phyloP scores from a whole-genome alignment of 1,284 basidiomycete genomes.

The Gomphus sp. region DNA sequence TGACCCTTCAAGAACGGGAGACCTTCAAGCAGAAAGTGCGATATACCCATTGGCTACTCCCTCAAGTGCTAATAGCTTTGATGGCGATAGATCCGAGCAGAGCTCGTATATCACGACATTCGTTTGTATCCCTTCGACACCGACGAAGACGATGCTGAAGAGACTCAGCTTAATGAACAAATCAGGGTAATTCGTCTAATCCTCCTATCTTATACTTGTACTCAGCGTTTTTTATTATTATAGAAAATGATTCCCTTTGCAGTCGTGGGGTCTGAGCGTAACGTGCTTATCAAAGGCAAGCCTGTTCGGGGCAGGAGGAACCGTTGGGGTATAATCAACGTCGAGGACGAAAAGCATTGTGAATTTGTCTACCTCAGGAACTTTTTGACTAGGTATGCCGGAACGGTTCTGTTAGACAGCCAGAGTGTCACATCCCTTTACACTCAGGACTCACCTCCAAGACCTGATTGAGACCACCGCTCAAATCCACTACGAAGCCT shows the following conservation, averaged over 20 bases:
- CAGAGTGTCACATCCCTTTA: not conserved
- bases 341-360: slow-evolving; percentile 95
- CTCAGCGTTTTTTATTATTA: not conserved
- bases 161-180: slow-evolving; percentile 81
- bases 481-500: slow-evolving; percentile 98
- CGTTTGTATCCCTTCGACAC: slow-evolving; percentile 95
- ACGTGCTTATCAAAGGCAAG: slow-evolving; percentile 92
- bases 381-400: slow-evolving; percentile 78
- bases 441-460: slow-evolving; percentile 83
- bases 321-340: slow-evolving; percentile 97
- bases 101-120: slow-evolving; percentile 90
- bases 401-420: not conserved
- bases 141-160: slow-evolving; percentile 92
- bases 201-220: not conserved
- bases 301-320: slow-evolving; percentile 94
- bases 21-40: slow-evolving; percentile 84
- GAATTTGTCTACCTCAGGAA: slow-evolving; percentile 97
- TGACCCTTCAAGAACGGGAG: slow-evolving; percentile 86
- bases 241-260: slow-evolving; percentile 84
- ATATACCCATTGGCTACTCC: not conserved
- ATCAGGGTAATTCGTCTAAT: slow-evolving; percentile 60
- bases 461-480: slow-evolving; percentile 98
- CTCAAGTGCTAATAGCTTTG: not conserved
- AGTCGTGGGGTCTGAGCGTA: slow-evolving; percentile 91
- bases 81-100: slow-evolving; percentile 71